Conservation (phyloP, 2,329 filamentous ascomycete genomes). For the Penicillium sp. region DNA sequence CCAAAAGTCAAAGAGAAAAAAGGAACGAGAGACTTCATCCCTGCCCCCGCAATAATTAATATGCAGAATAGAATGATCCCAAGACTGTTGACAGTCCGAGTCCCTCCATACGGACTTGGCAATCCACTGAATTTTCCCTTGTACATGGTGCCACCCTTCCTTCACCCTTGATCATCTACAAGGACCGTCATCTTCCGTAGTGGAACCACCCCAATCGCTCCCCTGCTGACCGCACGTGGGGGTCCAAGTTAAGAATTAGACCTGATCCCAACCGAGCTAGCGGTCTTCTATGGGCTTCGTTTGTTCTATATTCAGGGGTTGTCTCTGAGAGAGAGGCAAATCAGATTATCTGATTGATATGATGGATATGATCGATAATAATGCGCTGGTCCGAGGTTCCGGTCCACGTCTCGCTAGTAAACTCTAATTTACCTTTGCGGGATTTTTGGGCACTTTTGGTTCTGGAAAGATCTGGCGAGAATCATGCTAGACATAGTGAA, state of each 20-base stretch:
- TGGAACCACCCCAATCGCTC: constrained; percentile 4
- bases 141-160: constrained; percentile 1
- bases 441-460: neutral
- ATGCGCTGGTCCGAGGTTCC: neutral
- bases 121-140: neutral
- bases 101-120: neutral
- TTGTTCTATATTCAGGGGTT: neutral
- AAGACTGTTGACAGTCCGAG: neutral
- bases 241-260: neutral
- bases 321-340: neutral
- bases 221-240: neutral
- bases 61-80: neutral
- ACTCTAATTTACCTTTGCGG: neutral
- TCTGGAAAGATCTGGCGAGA: neutral
- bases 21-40: neutral
- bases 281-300: neutral
- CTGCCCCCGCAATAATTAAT: neutral
- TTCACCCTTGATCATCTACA: neutral
- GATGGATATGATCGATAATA: constrained; percentile 22
- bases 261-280: neutral
- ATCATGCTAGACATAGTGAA: neutral
- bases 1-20: neutral
- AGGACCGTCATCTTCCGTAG: neutral
- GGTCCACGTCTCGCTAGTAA: constrained; percentile 4
- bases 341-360: constrained; percentile 23